Conservation (phyloP, 176 grass and related monocot species). For the Zizania latifolia region DNA sequence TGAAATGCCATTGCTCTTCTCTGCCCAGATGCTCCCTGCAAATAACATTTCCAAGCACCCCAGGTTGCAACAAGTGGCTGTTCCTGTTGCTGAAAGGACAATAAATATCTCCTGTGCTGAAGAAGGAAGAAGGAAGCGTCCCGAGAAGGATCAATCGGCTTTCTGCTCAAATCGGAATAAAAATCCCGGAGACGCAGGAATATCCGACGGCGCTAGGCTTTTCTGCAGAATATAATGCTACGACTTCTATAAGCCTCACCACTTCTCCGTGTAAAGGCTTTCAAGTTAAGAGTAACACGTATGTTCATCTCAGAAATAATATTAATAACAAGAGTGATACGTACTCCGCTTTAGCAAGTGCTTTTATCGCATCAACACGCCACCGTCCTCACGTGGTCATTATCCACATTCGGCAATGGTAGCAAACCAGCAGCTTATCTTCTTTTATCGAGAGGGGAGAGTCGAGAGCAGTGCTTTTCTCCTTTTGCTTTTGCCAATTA, state of each 20-base stretch:
- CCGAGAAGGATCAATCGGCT: background rate
- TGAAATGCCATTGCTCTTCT: constrained; percentile 17
- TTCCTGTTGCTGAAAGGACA: too few relatives aligned
- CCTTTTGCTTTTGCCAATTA: too few relatives aligned
- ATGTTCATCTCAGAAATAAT: too few relatives aligned
- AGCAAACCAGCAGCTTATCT: too few relatives aligned
- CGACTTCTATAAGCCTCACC: too few relatives aligned
- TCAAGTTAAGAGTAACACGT: constrained; percentile 19
- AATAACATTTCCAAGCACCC: background rate
- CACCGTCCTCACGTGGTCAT: background rate
- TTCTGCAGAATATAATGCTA: too few relatives aligned
- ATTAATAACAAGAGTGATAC: too few relatives aligned
- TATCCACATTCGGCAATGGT: constrained; percentile 6
- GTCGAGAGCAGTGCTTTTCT: too few relatives aligned
- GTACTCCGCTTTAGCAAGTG: constrained; percentile 11
- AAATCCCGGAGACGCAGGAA: constrained; percentile 1
- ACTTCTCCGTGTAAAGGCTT: background rate
- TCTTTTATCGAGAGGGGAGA: too few relatives aligned
- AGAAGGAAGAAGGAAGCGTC: background rate
- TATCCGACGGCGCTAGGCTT: background rate
- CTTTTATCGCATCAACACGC: constrained; percentile 15
- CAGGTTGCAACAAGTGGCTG: constrained; percentile 3
- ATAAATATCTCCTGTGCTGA: too few relatives aligned
- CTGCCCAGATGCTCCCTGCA: background rate
- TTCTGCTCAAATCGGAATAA: constrained; percentile 23